Percentiles rank a stretch among this genome's conserved stretches.
Evolutionary conservation across 495 filamentous ascomycete genomes (phyloP).

Genomic region (Rhypophila decipiens): DNA sequence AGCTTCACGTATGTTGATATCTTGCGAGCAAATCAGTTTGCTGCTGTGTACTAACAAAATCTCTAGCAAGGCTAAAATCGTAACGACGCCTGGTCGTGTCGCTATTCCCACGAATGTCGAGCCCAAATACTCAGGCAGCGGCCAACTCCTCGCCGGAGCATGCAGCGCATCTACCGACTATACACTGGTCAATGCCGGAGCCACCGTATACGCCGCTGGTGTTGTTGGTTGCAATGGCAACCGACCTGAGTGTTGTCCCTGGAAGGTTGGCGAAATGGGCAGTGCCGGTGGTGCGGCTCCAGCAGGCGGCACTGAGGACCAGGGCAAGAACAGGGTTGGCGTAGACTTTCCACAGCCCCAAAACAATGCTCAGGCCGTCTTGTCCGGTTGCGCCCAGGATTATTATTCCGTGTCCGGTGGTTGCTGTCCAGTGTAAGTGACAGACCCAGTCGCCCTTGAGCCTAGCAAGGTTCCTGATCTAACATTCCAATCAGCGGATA

Average conservation of each 20-base stretch:
- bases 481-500: slow-evolving; percentile 10
- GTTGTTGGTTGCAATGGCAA: slow-evolving; percentile 21
- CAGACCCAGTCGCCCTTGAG: too few relatives aligned
- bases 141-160: slow-evolving; percentile 14
- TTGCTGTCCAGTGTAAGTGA: slow-evolving; percentile 23
- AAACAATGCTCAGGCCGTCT: slow-evolving; percentile 1
- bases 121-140: slow-evolving; percentile 14
- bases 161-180: slow-evolving; percentile 20
- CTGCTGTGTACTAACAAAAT: too few relatives aligned
- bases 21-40: too few relatives aligned
- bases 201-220: slow-evolving; percentile 18
- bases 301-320: background rate
- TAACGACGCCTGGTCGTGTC: slow-evolving; percentile 3
- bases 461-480: background rate
- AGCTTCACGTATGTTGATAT: slow-evolving; percentile 17
- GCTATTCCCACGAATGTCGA: slow-evolving; percentile 3
- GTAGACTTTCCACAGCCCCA: slow-evolving; percentile 15
- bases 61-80: slow-evolving; percentile 15
- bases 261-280: slow-evolving; percentile 9
- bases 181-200: slow-evolving; percentile 21
- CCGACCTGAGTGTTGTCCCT: slow-evolving; percentile 23
- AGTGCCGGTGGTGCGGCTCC: background rate
- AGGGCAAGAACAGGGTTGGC: background rate
- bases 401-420: slow-evolving; percentile 24
- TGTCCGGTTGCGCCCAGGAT: slow-evolving; percentile 17